Evolutionary conservation across 495 filamentous ascomycete genomes (phyloP), one percentile per base, ranked within the genome.

Genomic region (Aspergillus saccharolyticus): DNA sequence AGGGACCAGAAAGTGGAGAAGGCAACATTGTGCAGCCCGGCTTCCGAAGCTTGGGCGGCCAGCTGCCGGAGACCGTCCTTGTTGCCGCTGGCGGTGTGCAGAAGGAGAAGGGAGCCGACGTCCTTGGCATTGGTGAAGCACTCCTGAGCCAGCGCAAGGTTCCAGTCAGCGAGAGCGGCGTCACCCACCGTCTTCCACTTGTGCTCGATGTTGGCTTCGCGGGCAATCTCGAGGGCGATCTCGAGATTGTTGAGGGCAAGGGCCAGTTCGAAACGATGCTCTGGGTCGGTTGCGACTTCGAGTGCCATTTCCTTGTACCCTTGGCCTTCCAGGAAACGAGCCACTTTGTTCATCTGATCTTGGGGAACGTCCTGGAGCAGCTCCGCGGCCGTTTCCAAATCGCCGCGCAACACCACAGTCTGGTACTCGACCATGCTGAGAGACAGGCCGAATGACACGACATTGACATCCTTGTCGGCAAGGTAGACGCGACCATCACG

Each of bases 101-200:
- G 76, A 2, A 98, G 83, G 1, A 98, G 79, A 2, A 98, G 75
- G 1, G 89, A 95, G 17, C 94, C 93, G 7, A 96, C 71, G 63
- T 98, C 94, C 63, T 90, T 91, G 39, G 92, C 90, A 54, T 91
- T 83, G 28, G 79, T 79, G 74, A 97, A 98, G 75, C 95, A 97
- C 72, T 96, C 90, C 58, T 91, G 87, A 1, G 94, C 94, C 18
- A 98, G 83, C 1, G 80, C 72, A 21, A 97, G 78, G 66, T 98
- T 86, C 94, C 94, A 98, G 12, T 77, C 86, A 1, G 84, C 69
- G 42, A 98, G 80, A 24, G 95, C 95, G 1, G 91, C 89, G 61
- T 98, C 94, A 44, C 94, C 94, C 17, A 98, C 86, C 1, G 82
- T 90, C 78, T 97, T 97, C 93, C 93, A 98, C 72, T 95, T 94